phyloP scores from a whole-genome alignment of 495 filamentous ascomycete genomes.

The Hypoxylon fragiforme region DNA sequence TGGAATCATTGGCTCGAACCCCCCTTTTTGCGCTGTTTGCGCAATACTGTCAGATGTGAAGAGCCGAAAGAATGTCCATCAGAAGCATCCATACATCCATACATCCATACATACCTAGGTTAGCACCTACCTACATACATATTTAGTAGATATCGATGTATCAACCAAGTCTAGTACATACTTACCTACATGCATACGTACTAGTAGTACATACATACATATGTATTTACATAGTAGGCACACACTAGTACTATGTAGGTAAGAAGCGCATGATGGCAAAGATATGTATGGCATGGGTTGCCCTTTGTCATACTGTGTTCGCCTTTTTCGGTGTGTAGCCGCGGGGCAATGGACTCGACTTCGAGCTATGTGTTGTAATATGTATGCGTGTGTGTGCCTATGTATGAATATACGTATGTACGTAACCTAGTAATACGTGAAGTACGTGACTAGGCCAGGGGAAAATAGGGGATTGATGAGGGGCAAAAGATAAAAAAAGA shows the following conservation, averaged over 20 bases:
- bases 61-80: constrained; percentile 25
- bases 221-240: too few species aligned
- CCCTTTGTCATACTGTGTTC: constrained; percentile 29
- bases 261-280: too few species aligned
- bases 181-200: too few species aligned
- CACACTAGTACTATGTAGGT: too few species aligned
- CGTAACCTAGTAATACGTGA: background rate
- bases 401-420: background rate
- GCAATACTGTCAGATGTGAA: constrained; percentile 29
- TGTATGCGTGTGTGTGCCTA: background rate
- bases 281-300: constrained; percentile 1
- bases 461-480: background rate
- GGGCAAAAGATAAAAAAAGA: background rate
- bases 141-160: too few species aligned
- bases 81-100: too few species aligned
- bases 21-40: constrained; percentile 30
- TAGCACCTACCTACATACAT: too few species aligned
- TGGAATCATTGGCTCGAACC: constrained; percentile 14
- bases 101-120: too few species aligned
- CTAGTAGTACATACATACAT: too few species aligned
- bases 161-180: constrained; percentile 6
- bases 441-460: background rate
- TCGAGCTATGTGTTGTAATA: constrained; percentile 18
- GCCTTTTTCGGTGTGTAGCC: constrained; percentile 31
- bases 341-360: constrained; percentile 31